These are phyloP conservation scores for Symmetrospora coprosmae DNA, from an alignment of 768 basidiomycete genomes.

Conservation along the genomic window DNA sequence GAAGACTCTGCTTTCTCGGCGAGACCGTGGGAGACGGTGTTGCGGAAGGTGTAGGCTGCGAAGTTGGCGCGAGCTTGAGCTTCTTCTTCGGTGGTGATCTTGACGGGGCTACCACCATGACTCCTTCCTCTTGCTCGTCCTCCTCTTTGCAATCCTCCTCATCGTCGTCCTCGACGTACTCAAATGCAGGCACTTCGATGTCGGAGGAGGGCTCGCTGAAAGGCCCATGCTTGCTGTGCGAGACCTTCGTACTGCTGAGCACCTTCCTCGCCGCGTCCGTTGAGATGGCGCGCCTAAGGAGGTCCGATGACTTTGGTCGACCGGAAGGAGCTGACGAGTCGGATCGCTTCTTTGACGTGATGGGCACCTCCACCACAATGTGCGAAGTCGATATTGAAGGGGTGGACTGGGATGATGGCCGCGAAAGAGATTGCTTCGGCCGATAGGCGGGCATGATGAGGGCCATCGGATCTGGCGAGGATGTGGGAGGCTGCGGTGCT, in stretches of 20 bases:
- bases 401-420: too few species aligned
- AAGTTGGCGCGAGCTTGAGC: not conserved
- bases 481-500: too few species aligned
- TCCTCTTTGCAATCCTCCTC: not conserved
- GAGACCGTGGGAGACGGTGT: not conserved
- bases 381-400: too few species aligned
- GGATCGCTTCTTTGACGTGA: too few species aligned
- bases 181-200: slow-evolving; percentile 1
- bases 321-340: not conserved
- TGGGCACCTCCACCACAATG: too few species aligned
- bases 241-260: not conserved
- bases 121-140: not conserved
- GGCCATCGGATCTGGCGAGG: too few species aligned
- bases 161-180: not conserved
- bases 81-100: not conserved
- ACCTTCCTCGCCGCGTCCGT: not conserved
- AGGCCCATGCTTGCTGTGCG: not conserved
- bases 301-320: too few species aligned
- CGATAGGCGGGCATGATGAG: too few species aligned
- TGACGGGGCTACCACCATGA: too few species aligned
- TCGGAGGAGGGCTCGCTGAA: not conserved
- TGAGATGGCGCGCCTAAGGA: not conserved
- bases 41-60: not conserved
- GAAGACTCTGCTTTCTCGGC: not conserved
- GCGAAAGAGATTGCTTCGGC: too few species aligned